Base-by-base conservation (phyloP, 1,139 yeast genomes). In the Saccharomyces hybrid region DNA sequence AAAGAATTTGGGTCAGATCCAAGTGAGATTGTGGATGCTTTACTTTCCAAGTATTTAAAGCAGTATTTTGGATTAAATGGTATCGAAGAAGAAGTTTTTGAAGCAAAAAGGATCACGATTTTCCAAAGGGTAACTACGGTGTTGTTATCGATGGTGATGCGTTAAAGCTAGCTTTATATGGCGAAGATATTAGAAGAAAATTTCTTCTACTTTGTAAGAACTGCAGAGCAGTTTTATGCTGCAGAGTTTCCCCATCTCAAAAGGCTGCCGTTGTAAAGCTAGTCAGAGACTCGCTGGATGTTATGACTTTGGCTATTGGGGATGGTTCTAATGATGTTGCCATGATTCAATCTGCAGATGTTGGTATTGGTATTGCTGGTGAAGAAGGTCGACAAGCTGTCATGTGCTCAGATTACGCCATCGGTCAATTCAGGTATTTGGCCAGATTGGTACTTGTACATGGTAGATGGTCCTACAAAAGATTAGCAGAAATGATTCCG, bases 331-430 rank as follows among this genome's bases (percentile, higher is more conserved):
- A 93, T 69, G 99, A 93, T 73, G 99, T 93, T 59, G 96, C 98
- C 4, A 93, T 93, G 99, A 93, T 93, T 63, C 98, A 93, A 70
- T 90, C 96, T 42, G 99, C 99, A 1, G 95, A 93, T 73, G 95
- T 93, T 34, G 99, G 99, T 63, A 95, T 93, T 51, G 99, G 99
- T 72, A 93, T 93, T 64, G 96, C 97, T 50, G 99, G 99, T 70
- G 96, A 89, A 73, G 99, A 93, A 76, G 99, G 99, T 62, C 78
- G 98, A 51, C 98, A 91, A 71, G 99, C 99, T n/a, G 98, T 85
- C 8, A 93, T 93, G 99, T 86, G 96, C 7, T 87, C 97, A 0
- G 99, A 93, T 75, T 93, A 90, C 73, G 98, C 97, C 2, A 76
- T 93, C 70, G 99, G 97, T 12, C 98, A 93, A 71, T 93, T 93